These are phyloP conservation scores for Neurospora hispaniola DNA, from an alignment of 495 filamentous ascomycete species.

Conservation along the genomic window DNA sequence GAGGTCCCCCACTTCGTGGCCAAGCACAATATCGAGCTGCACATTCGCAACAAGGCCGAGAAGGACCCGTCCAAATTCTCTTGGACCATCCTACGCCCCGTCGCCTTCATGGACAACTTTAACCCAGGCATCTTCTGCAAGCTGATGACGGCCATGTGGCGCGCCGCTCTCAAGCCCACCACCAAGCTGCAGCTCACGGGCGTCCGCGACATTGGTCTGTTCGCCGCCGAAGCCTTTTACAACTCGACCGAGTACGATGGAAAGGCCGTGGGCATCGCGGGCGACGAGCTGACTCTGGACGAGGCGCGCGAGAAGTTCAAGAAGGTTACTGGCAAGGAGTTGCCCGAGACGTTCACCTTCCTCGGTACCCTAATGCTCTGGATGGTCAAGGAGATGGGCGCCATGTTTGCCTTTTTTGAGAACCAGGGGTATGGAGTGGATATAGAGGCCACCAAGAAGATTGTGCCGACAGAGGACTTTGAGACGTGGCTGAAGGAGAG, in stretches of 20 bases:
- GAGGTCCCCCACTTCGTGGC: conserved; percentile 49
- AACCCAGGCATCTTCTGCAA: conserved; percentile 41
- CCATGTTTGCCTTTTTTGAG: conserved; percentile 57
- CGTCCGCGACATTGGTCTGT: conserved; percentile 51
- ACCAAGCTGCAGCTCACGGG: conserved; percentile 49
- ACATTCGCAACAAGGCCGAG: conserved; percentile 37
- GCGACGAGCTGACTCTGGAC: conserved; percentile 20
- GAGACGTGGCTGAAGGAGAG: conserved; percentile 50
- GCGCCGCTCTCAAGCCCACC: conserved; percentile 23
- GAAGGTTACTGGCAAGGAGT: conserved; percentile 32
- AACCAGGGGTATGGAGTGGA: conserved; percentile 50
- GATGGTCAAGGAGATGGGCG: conserved; percentile 40
- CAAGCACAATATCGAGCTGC: conserved; percentile 56
- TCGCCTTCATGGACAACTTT: conserved; percentile 56
- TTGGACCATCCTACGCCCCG: conserved; percentile 52
- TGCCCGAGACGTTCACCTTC: conserved; percentile 41
- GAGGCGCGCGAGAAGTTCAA: conserved; percentile 40
- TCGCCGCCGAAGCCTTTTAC: conserved; percentile 48
- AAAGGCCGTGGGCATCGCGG: conserved; percentile 20
- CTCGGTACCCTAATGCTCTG: conserved; percentile 31
- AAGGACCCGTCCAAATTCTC: conserved; percentile 20
- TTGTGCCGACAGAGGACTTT: conserved; percentile 49
- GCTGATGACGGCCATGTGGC: conserved; percentile 47
- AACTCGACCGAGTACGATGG: conserved; percentile 21
- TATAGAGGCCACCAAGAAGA: conserved; percentile 39